Conservation (phyloP, 75 land plant genomes). For the Chamaecyparis obtusa region DNA sequence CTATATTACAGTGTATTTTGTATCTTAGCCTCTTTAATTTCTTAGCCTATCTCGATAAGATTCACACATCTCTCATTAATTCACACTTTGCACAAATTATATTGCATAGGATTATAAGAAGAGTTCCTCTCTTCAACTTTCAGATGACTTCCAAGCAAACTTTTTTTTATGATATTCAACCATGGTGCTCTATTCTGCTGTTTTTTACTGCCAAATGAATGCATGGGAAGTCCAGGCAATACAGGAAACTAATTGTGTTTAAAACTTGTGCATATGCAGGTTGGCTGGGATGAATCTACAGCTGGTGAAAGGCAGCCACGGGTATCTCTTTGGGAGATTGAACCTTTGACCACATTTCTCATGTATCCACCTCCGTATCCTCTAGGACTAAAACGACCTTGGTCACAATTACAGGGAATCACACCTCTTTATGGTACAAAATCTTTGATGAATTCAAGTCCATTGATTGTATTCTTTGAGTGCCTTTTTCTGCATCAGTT, state of each 20-base stretch:
- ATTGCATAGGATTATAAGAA: not conserved
- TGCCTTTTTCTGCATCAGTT: not conserved
- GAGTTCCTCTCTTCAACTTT: not conserved
- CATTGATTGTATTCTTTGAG: not conserved
- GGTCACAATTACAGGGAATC: constrained; percentile 40
- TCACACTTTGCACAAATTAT: not conserved
- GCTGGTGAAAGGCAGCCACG: constrained; percentile 74
- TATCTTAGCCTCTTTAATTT: not conserved
- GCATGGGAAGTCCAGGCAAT: not conserved
- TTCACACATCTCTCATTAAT: not conserved
- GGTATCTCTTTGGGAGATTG: constrained; percentile 78
- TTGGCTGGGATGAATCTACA: constrained; percentile 83
- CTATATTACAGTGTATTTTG: not conserved
- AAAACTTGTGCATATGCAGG: constrained; percentile 31
- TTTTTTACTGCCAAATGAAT: not conserved
- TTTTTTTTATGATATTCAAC: not conserved
- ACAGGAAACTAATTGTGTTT: not conserved
- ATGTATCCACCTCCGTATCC: constrained; percentile 64
- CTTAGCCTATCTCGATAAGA: not conserved
- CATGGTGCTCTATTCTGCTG: not conserved
- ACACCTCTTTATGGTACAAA: constrained; percentile 26
- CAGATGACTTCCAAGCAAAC: not conserved
- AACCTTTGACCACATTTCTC: constrained; percentile 70
- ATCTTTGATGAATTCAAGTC: not conserved
- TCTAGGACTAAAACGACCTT: constrained; percentile 54